Conservation (phyloP, 768 basidiomycete species). For the Suillus hirtellus region DNA sequence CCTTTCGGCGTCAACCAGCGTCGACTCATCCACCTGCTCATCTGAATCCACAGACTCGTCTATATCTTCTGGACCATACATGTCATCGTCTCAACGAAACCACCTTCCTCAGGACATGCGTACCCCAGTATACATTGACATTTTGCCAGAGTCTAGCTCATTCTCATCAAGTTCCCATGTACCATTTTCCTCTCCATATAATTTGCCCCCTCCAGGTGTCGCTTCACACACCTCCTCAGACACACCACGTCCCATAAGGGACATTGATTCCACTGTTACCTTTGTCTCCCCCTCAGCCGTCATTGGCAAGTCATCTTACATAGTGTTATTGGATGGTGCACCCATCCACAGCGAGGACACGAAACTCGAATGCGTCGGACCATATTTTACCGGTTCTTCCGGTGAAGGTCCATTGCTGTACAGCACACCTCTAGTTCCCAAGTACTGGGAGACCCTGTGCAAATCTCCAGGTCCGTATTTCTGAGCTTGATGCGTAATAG, state of each 20-base stretch:
- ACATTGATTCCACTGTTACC: constrained; percentile 71
- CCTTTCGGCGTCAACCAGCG: constrained; percentile 6
- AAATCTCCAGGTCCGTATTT: constrained; percentile 46
- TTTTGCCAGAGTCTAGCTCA: constrained; percentile 26
- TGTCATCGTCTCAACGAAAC: constrained; percentile 26
- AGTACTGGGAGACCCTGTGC: constrained; percentile 63
- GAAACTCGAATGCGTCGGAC: constrained; percentile 33
- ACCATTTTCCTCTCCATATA: constrained; percentile 2
- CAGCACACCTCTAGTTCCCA: constrained; percentile 60
- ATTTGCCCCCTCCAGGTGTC: neutral
- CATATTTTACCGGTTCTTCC: constrained; percentile 29
- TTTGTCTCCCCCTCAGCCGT: constrained; percentile 52
- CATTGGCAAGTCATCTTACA: constrained; percentile 54
- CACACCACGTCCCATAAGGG: constrained; percentile 51
- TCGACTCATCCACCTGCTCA: constrained; percentile 20
- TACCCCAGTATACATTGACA: constrained; percentile 36
- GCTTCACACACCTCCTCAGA: constrained; percentile 12
- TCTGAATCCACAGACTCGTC: constrained; percentile 18
- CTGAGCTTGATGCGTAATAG: constrained; percentile 16
- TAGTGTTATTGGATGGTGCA: constrained; percentile 50
- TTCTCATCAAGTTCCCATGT: neutral
- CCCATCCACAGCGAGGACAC: constrained; percentile 55
- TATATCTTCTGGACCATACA: constrained; percentile 16
- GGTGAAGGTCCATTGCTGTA: constrained; percentile 48
- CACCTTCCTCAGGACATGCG: constrained; percentile 24